Evolutionary conservation across 2,329 filamentous ascomycete species (phyloP), one percentile per base, ranked within the genome.

Genomic region (Trichoderma koningii): DNA sequence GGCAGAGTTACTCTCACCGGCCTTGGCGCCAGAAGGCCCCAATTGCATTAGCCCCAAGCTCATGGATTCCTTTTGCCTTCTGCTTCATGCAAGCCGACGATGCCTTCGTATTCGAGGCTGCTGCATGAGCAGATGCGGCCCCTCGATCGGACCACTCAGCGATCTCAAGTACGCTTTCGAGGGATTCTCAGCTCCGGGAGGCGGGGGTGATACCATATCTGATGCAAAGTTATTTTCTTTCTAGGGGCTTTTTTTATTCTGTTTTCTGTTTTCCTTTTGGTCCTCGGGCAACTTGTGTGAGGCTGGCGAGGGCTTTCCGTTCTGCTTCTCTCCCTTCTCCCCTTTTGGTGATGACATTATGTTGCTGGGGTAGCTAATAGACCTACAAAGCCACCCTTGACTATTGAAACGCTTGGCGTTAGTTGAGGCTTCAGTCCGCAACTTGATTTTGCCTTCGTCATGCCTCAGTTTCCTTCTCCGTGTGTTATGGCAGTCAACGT

Each of bases 21-120:
- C 7, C 63, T 51, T 65, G 55, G 63, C 63, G 19, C 17, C 41
- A 41, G 23, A 52, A 34, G n/a, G 21, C 34, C 30, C 34, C 23
- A 64, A 38, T n/a, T 57, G 45, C 38, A 60, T 59, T 60, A 60
- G 63, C 28, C 21, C 42, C 38, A 59, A 60, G 48, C 55, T 55
- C 48, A 12, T 41, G 6, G 34, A 38, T 41, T 51, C 45, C 52
- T 26, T 7, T 23, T 30, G 34, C 12, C 3, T 38, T 38, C 34
- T 38, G 14, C 14, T 4, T 38, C 34, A 38, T 38, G 34, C 34
- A 38, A 21, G 38, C 30, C 55, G 34, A 17, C 38, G 30, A 42
- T 45, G 9, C 14, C 55, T 53, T 65, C 63, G 55, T 65, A 53
- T 65, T 42, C 55, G 53, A 21, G 41, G 15, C 38, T 28, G 26